Evolutionary conservation across 2,329 filamentous ascomycete genomes (phyloP).

Genomic region (Xylaria multiplex): DNA sequence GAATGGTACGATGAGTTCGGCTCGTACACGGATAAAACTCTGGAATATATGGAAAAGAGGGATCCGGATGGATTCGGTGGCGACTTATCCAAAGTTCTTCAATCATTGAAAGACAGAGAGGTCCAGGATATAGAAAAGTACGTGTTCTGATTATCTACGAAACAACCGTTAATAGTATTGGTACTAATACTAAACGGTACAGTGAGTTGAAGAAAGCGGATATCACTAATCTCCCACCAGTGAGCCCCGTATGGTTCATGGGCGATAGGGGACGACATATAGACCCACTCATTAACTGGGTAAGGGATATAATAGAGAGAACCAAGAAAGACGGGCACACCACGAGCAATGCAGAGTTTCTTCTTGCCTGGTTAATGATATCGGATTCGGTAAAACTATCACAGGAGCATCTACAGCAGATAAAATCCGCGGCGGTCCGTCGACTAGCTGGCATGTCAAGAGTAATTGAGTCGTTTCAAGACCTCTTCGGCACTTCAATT

Average conservation of each 20-base stretch:
- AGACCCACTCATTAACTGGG: neutral
- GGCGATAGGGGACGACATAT: neutral
- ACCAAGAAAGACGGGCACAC: neutral
- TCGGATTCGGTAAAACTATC: neutral
- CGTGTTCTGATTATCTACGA: neutral
- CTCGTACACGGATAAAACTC: neutral
- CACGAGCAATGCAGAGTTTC: neutral
- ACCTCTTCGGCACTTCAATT: too few species aligned
- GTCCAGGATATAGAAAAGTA: neutral
- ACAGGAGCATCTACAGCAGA: neutral
- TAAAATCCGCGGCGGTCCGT: too few species aligned
- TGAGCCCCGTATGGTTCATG: neutral
- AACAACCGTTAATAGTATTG: neutral
- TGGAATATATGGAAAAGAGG: neutral
- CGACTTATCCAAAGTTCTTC: neutral
- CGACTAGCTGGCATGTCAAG: neutral
- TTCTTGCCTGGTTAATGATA: neutral
- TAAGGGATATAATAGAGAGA: neutral
- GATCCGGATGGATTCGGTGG: neutral
- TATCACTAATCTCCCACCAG: neutral
- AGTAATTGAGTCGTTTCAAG: too few species aligned
- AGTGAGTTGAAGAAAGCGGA: neutral
- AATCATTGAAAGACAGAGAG: neutral
- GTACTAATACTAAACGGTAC: constrained; percentile 3
- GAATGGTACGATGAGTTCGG: neutral